Evolutionary conservation across 2,329 filamentous ascomycete species (phyloP).

Genomic region (Penicillium sp.): DNA sequence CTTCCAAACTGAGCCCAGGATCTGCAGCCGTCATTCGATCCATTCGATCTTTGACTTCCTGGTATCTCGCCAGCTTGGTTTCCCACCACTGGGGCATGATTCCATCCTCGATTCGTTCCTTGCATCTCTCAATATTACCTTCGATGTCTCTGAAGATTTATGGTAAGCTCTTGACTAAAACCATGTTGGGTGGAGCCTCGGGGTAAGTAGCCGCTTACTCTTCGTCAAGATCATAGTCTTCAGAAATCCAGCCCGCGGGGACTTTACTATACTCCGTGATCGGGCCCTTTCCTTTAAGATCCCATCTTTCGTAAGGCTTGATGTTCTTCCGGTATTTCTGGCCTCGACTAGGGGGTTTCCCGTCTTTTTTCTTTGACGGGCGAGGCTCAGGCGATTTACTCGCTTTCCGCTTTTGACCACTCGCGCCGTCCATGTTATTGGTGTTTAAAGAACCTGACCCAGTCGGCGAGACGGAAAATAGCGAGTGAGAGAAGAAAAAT

Average conservation of each 20-base stretch:
- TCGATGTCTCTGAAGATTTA: constrained; percentile 1
- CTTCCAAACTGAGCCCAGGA: background rate
- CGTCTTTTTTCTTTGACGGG: no score
- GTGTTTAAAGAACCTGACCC: no score
- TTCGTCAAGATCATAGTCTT: constrained; percentile 1
- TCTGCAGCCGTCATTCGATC: background rate
- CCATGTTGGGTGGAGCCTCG: background rate
- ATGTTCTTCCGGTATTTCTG: no score
- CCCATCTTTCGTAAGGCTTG: background rate
- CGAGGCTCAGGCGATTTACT: no score
- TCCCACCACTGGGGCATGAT: constrained; percentile 5
- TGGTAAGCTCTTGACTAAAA: background rate
- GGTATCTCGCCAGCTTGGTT: background rate
- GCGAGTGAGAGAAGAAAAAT: no score
- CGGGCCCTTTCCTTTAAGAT: background rate
- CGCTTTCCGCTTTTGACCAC: no score
- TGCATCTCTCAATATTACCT: constrained; percentile 5
- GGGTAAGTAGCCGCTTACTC: constrained; percentile 3
- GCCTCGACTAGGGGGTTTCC: no score
- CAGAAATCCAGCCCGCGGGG: background rate
- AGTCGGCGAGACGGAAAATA: no score
- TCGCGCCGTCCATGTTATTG: no score
- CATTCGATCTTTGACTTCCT: background rate
- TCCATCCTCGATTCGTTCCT: constrained; percentile 3
- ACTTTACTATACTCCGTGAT: background rate